Base-by-base conservation (phyloP, 2,329 filamentous ascomycete genomes). In the Ascochyta clinopodiicola region DNA sequence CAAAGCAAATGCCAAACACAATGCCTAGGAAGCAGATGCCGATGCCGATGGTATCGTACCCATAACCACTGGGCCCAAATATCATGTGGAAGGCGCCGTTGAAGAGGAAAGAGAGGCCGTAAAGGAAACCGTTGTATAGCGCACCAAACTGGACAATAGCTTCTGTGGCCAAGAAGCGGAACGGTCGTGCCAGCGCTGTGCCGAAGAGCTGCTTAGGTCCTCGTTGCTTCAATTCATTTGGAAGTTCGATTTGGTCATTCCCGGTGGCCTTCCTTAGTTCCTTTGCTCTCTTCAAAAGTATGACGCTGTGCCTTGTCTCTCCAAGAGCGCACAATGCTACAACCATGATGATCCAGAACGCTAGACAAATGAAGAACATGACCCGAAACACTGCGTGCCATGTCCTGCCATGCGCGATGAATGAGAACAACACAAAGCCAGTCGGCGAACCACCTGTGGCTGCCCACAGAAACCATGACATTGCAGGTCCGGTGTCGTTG, bases 11-110 rank as follows among this genome's bases (percentile, higher is more conserved):
- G 6, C 80, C 79, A 2, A 67, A 34, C 2, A 75, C 69, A 25
- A 78, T 74, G 1, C 76, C 76, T 0, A 77, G 61, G 45, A 81
- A 81, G 6, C 66, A 75, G 6, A 79, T 68, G 0, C 78, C 78
- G 29, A 78, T 71, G 2, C 73, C 73, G 4, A 77, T 68, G 1
- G 68, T 76, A 52, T 71, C 64, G 34, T 79, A 79, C 0, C 77
- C 78, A 48, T 78, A 77, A 1, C 80, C 80, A 15, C 67, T 61
- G 7, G 72, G 64, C 1, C 80, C 78, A 51, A 82, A 83, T 0
- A 82, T 81, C 19, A 82, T 72, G 19, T 75, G 71, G 51, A 82
- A 82, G 0, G 79, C 80, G 3, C 76, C 78, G 51, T 81, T 82
- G 69, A 82, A 82, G 0, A 81, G 69, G 49, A 82, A 83, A 1